phyloP scores from a whole-genome alignment of 2,329 filamentous ascomycete genomes.

The Albifimbria verrucaria region DNA sequence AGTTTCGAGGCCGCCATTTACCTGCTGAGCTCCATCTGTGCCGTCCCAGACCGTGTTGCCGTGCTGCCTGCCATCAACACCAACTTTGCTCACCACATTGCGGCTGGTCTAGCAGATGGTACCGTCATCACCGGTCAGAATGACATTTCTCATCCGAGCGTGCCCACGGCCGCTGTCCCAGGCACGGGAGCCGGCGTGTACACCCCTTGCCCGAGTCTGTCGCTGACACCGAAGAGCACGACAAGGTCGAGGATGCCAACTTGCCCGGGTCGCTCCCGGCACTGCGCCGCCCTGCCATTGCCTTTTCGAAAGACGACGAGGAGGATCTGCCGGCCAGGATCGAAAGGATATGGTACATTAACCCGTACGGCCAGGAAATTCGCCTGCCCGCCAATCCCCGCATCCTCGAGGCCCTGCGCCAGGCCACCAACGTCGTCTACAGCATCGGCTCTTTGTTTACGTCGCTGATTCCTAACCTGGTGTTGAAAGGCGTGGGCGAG shows the following conservation, averaged over 20 bases:
- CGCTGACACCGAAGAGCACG: constrained; percentile 52
- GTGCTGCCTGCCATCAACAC: constrained; percentile 91
- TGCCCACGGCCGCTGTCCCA: constrained; percentile 47
- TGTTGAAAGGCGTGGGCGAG: constrained; percentile 70
- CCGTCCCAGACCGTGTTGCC: constrained; percentile 70
- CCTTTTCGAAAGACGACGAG: constrained; percentile 73
- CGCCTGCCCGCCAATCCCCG: constrained; percentile 78
- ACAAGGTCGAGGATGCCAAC: constrained; percentile 74
- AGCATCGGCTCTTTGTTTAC: constrained; percentile 95
- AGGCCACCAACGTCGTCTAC: constrained; percentile 72
- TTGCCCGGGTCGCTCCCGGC: constrained; percentile 77
- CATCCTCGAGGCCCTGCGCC: constrained; percentile 65
- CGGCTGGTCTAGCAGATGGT: constrained; percentile 73
- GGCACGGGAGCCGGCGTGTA: constrained; percentile 23
- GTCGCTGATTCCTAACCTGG: constrained; percentile 76
- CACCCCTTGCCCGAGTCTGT: constrained; percentile 29
- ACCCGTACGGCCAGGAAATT: constrained; percentile 97
- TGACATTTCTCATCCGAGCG: constrained; percentile 81
- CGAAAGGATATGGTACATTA: constrained; percentile 90
- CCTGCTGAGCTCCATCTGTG: constrained; percentile 80
- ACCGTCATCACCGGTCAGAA: constrained; percentile 86
- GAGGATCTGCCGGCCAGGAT: constrained; percentile 77
- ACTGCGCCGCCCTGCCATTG: constrained; percentile 75
- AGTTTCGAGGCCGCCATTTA: constrained; percentile 93
- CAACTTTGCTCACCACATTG: constrained; percentile 94